Conservation (phyloP, 495 filamentous ascomycete genomes). For the Penicillium herquei region DNA sequence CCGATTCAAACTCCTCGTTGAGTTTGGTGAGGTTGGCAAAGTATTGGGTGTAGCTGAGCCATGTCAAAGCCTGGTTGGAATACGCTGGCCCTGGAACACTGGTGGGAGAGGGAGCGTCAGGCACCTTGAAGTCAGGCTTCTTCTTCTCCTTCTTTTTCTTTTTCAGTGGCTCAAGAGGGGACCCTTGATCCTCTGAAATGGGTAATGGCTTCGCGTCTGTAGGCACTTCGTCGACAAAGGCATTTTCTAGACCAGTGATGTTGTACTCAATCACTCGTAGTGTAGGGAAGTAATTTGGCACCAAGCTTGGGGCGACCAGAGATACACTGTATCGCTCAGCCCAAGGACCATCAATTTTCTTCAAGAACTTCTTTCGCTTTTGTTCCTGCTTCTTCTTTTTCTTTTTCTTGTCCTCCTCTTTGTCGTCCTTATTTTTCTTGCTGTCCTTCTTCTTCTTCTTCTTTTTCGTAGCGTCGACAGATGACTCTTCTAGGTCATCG, state of each 20-base stretch:
- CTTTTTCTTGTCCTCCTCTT: slow-evolving; percentile 24
- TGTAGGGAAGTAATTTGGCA: slow-evolving; percentile 91
- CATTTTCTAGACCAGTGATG: slow-evolving; percentile 69
- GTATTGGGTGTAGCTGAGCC: slow-evolving; percentile 82
- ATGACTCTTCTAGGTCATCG: not conserved
- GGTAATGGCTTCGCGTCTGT: not conserved
- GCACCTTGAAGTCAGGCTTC: slow-evolving; percentile 61
- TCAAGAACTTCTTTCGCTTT: slow-evolving; percentile 54
- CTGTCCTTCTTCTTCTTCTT: slow-evolving; percentile 22
- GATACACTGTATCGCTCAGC: slow-evolving; percentile 82
- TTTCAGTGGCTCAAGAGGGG: slow-evolving; percentile 33
- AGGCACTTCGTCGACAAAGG: slow-evolving; percentile 33
- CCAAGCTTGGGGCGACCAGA: slow-evolving; percentile 77
- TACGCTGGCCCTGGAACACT: slow-evolving; percentile 88
- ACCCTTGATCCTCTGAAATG: not conserved
- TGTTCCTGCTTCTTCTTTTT: slow-evolving; percentile 43
- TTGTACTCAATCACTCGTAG: slow-evolving; percentile 91
- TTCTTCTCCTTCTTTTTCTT: slow-evolving; percentile 54
- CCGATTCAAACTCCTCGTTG: slow-evolving; percentile 59
- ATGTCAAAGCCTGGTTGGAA: slow-evolving; percentile 75
- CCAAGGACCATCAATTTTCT: slow-evolving; percentile 73
- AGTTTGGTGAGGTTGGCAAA: slow-evolving; percentile 87
- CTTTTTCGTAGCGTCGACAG: slow-evolving; percentile 26
- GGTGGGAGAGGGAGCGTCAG: slow-evolving; percentile 67
- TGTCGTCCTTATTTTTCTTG: slow-evolving; percentile 32